Conservation (phyloP, 208 protist species). For the Acanthamoeba culbertsoni region DNA sequence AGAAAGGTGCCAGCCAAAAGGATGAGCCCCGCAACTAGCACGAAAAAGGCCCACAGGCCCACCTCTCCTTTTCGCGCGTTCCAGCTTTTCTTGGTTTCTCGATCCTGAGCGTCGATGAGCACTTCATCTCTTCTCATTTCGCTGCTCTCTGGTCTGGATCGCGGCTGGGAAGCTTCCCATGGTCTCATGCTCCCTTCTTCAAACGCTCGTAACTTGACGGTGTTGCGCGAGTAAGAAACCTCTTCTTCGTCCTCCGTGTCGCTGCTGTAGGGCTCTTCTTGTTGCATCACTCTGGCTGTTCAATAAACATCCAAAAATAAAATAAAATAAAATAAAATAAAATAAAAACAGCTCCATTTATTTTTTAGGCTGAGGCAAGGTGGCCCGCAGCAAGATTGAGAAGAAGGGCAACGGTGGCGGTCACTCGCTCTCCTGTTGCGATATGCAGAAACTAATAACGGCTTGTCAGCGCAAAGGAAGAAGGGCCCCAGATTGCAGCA, state of each 20-base stretch:
- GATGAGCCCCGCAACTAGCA: not conserved
- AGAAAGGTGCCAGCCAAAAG: not conserved
- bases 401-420: not conserved
- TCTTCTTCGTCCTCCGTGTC: not conserved
- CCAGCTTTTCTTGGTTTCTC: no score
- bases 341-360: no score
- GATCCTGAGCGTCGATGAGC: not conserved
- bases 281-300: not conserved
- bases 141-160: not conserved
- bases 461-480: no score
- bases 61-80: not conserved
- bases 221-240: no score
- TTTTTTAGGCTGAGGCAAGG: no score
- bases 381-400: not conserved
- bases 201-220: no score
- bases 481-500: no score
- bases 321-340: no score
- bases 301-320: not conserved
- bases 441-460: constrained; percentile 90
- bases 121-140: not conserved
- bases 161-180: no score
- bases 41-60: constrained; percentile 1
- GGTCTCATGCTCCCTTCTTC: not conserved
- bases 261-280: not conserved
- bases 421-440: not conserved